These are phyloP conservation scores for Trapa bicornis DNA, from an alignment of 345 rosid genomes.

Conservation along the genomic window DNA sequence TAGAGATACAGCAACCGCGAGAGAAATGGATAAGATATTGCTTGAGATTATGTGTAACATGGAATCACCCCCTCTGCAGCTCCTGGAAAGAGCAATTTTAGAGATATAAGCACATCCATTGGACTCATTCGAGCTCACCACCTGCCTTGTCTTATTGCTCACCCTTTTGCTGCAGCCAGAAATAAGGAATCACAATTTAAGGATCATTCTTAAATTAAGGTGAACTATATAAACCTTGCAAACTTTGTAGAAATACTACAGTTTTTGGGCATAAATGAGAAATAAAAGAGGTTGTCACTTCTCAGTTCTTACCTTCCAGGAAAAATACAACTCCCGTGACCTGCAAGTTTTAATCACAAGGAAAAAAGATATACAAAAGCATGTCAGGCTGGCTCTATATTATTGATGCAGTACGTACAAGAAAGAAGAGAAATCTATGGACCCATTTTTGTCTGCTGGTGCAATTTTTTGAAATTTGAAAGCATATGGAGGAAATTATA, in stretches of 20 bases:
- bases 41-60: conserved; percentile 7
- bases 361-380: neutral
- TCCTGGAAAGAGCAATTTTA: conserved; percentile 16
- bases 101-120: conserved; percentile 30
- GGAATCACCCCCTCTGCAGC: conserved; percentile 19
- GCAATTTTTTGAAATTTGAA: neutral
- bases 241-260: neutral
- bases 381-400: conserved; percentile 4
- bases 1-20: conserved; percentile 21
- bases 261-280: neutral
- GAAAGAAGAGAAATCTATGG: neutral
- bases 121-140: conserved; percentile 37
- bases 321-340: conserved; percentile 86
- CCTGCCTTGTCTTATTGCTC: conserved; percentile 48
- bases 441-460: neutral
- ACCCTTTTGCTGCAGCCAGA: conserved; percentile 54
- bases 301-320: conserved; percentile 68
- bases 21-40: conserved; percentile 7
- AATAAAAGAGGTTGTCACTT: conserved; percentile 1
- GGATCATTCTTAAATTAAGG: neutral
- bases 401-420: neutral
- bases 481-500: neutral
- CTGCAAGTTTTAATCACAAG: conserved; percentile 22
- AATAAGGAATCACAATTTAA: neutral
- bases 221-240: neutral